Percentiles rank a stretch among this genome's conserved stretches.
These are phyloP conservation scores for Litsea cubeba DNA, from an alignment of 164 flowering plant species.

Conservation along the genomic window DNA sequence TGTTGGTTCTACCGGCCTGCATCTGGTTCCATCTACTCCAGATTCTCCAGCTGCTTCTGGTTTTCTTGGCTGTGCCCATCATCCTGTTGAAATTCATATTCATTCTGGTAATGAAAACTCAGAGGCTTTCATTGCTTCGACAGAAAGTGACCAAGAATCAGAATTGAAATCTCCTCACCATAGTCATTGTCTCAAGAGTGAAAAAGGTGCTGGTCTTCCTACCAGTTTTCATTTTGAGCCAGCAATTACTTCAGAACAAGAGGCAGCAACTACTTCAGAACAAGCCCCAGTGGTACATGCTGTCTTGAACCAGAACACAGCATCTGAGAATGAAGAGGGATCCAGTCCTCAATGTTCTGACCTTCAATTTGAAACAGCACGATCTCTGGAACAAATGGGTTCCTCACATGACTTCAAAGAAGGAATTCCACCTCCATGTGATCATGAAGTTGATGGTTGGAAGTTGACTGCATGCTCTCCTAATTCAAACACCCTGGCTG, in stretches of 20 bases:
- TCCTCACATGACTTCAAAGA: neutral
- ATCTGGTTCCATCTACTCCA: neutral
- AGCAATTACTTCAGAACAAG: constrained; percentile 6
- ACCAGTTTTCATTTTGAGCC: constrained; percentile 5
- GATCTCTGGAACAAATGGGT: constrained; percentile 8
- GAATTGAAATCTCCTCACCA: constrained; percentile 10
- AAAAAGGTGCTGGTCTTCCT: constrained; percentile 4
- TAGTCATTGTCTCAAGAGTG: neutral
- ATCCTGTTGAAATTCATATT: constrained; percentile 6
- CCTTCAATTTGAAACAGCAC: constrained; percentile 8
- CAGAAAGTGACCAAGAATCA: constrained; percentile 4
- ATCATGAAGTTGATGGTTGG: constrained; percentile 15
- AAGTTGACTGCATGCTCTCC: constrained; percentile 12
- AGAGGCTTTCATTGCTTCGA: neutral
- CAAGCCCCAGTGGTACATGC: neutral
- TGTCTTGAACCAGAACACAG: neutral
- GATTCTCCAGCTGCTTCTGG: constrained; percentile 8
- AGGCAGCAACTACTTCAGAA: neutral
- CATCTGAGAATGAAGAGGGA: neutral
- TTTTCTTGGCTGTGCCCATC: constrained; percentile 5
- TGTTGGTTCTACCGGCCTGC: neutral
- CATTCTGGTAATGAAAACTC: constrained; percentile 5
- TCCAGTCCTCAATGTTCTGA: neutral
- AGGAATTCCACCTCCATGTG: constrained; percentile 8
- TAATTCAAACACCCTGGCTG: neutral